Conservation (phyloP, 345 rosid genomes). For the thale cress (Arabidopsis thaliana) region TAIR10.1 NC_003075.7:2474001-2474500, state of each 20-base stretch:
- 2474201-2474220: slow-evolving; percentile 63
- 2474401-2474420: slow-evolving; percentile 53
- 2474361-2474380: slow-evolving; percentile 60
- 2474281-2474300: slow-evolving; percentile 50
- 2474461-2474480: slow-evolving; percentile 60
- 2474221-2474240: slow-evolving; percentile 64
- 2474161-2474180: slow-evolving; percentile 53
- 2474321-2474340: slow-evolving; percentile 59
- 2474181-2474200: slow-evolving; percentile 47
- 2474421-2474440: slow-evolving; percentile 53
- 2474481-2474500: slow-evolving; percentile 52
- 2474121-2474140: slow-evolving; percentile 52
- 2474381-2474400: slow-evolving; percentile 50
- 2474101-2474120: slow-evolving; percentile 53
- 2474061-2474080: slow-evolving; percentile 50
- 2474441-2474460: slow-evolving; percentile 50
- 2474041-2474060: slow-evolving; percentile 53
- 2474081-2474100: slow-evolving; percentile 53
- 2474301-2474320: slow-evolving; percentile 55
- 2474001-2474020: slow-evolving; percentile 50
- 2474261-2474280: slow-evolving; percentile 56
- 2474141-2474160: slow-evolving; percentile 50
- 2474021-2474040: slow-evolving; percentile 53
- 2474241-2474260: slow-evolving; percentile 51
- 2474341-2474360: slow-evolving; percentile 53